Base-by-base conservation (phyloP, 2,329 filamentous ascomycete genomes). In the Alternaria metachromatica region DNA sequence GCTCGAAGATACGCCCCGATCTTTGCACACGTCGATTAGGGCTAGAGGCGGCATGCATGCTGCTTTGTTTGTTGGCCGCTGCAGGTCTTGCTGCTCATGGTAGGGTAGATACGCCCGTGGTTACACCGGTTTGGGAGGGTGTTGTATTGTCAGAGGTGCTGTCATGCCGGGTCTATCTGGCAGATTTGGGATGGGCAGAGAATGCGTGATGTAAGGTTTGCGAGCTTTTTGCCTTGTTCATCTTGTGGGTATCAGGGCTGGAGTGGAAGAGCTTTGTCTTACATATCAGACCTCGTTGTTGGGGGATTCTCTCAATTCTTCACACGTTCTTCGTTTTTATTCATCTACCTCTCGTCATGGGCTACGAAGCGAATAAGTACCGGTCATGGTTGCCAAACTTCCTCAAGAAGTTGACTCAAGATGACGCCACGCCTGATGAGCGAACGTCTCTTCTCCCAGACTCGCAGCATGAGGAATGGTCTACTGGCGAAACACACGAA, bases 381-480 rank as follows among this genome's bases (percentile, higher is more conserved):
- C 63, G 66, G 21, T 73, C 76, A 21, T 80, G 78, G 77, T 41
- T 79, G 26, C 72, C 77, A 13, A 66, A 43, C 15, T 68, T 78
- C 23, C 64, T 79, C 56, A 68, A 62, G 51, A 72, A 60, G 9
- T 65, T 71, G 15, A 70, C 61, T 5, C 65, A 74, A 23, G 53
- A 67, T 8, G 62, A 66, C 37, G 25, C 68, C n/a, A 64, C 70
- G 18, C 78, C 82, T 8, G 69, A 81, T 58, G 84, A 86, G 65
- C 78, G 72, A 5, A 82, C 82, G 10, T 75, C 78, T 20, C 79
- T 86, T 13, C 75, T 86, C 6, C 79, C 81, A 5, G 80, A 81
- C 49, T 73, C 76, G n/a, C 63, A 68, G 13, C 75, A 79, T 30
- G 77, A 81, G 18, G 76, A 81, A 41, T 77, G 72, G 63, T 75